phyloP scores from a whole-genome alignment of 2,329 filamentous ascomycete species.

The Ophiostoma perfectum region DNA sequence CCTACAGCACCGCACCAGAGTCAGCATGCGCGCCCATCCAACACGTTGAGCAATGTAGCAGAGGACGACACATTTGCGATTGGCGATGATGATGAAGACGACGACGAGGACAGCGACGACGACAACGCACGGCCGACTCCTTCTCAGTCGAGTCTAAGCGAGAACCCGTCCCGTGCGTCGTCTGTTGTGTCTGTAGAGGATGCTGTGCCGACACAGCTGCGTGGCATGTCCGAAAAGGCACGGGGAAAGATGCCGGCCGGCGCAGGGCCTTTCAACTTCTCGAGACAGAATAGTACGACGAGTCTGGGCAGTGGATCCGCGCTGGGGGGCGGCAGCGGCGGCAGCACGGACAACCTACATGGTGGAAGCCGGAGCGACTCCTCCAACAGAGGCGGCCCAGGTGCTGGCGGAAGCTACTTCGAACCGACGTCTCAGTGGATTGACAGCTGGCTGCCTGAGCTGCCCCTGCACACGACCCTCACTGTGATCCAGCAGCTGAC shows the following conservation, averaged over 20 bases:
- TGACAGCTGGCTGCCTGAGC: slow-evolving; percentile 85
- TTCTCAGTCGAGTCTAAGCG: slow-evolving; percentile 54
- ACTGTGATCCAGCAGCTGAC: slow-evolving; percentile 65
- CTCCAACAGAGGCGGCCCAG: slow-evolving; percentile 9
- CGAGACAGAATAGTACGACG: slow-evolving; percentile 81
- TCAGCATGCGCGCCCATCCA: slow-evolving; percentile 34
- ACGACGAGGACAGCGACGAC: slow-evolving; percentile 64
- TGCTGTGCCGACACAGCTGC: slow-evolving; percentile 71
- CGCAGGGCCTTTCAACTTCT: slow-evolving; percentile 61
- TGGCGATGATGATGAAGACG: slow-evolving; percentile 83
- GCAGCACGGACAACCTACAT: slow-evolving; percentile 13
- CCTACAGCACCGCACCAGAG: slow-evolving; percentile 46
- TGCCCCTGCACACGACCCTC: slow-evolving; percentile 81
- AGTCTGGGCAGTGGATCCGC: slow-evolving; percentile 63
- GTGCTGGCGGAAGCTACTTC: slow-evolving; percentile 44
- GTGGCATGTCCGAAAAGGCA: slow-evolving; percentile 96
- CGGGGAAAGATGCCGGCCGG: slow-evolving; percentile 91
- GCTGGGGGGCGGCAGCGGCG: neutral
- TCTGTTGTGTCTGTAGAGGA: slow-evolving; percentile 63
- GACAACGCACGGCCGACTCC: slow-evolving; percentile 33
- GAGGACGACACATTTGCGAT: slow-evolving; percentile 82
- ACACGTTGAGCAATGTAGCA: slow-evolving; percentile 64
- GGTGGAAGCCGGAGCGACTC: slow-evolving; percentile 7
- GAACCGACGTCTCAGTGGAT: slow-evolving; percentile 80
- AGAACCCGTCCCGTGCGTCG: slow-evolving; percentile 58